Evolutionary conservation across 495 filamentous ascomycete genomes (phyloP).

Genomic region (Hypoxylon fragiforme): DNA sequence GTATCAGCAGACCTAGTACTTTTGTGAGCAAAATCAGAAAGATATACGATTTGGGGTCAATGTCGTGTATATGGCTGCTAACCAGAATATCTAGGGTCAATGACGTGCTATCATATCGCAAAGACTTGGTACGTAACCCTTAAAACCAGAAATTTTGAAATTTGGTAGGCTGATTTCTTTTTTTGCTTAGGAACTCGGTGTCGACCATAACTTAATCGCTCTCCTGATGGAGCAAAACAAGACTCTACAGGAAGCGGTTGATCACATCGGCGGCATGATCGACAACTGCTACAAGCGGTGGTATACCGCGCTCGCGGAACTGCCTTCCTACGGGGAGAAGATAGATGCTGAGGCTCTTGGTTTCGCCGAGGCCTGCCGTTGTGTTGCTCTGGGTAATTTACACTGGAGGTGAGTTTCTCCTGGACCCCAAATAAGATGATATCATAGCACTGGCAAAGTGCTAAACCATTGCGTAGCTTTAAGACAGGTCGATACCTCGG

Average conservation of each 20-base stretch:
- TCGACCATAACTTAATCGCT: slow-evolving; percentile 5
- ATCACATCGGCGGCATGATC: slow-evolving; percentile 10
- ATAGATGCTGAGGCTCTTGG: slow-evolving; percentile 7
- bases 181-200: slow-evolving; percentile 6
- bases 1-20: slow-evolving; percentile 10
- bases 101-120: slow-evolving; percentile 7
- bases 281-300: slow-evolving; percentile 10
- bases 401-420: no score
- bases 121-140: slow-evolving; percentile 1
- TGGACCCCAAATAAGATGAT: no score
- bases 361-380: slow-evolving; percentile 4
- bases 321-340: slow-evolving; percentile 6
- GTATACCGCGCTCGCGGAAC: slow-evolving; percentile 11
- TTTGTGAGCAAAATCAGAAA: no score
- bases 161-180: no score
- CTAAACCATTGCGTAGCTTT: slow-evolving; percentile 3
- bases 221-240: slow-evolving; percentile 2
- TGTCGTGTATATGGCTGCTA: background rate
- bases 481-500: slow-evolving; percentile 17
- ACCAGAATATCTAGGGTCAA: background rate
- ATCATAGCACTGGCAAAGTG: background rate
- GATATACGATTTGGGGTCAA: no score
- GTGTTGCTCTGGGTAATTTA: slow-evolving; percentile 1
- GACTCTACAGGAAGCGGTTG: slow-evolving; percentile 5
- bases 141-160: no score